Percentiles rank a stretch among this genome's conserved stretches.
Conservation (phyloP, 2,329 filamentous ascomycete species). For the Pyrenophora tritici-repentis region DNA sequence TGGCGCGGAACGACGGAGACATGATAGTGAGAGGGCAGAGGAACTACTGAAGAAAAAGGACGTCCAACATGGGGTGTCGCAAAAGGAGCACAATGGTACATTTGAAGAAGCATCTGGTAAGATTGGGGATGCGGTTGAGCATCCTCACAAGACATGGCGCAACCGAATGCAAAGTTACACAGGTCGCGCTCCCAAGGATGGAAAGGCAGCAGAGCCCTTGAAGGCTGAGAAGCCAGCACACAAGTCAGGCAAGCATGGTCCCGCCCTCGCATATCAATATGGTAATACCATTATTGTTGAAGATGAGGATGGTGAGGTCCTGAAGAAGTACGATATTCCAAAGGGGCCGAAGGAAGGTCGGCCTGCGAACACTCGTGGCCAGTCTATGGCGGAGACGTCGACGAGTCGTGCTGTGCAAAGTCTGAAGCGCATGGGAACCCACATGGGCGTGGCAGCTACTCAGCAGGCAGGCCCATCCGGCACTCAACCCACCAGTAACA, state of each 20-base stretch:
- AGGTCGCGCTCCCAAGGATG: slow-evolving; percentile 49
- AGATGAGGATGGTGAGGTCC: slow-evolving; percentile 82
- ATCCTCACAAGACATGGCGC: slow-evolving; percentile 49
- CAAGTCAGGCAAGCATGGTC: slow-evolving; percentile 59
- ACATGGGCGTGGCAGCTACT: slow-evolving; percentile 52
- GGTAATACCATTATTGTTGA: slow-evolving; percentile 90
- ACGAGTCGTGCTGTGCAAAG: slow-evolving; percentile 51
- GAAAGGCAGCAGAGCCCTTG: slow-evolving; percentile 35
- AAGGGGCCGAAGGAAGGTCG: slow-evolving; percentile 50
- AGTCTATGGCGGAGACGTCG: slow-evolving; percentile 37
- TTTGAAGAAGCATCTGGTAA: slow-evolving; percentile 44
- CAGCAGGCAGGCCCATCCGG: slow-evolving; percentile 33
- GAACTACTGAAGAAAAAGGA: slow-evolving; percentile 60
- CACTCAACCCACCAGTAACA: slow-evolving; percentile 21
- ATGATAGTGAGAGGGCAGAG: slow-evolving; percentile 60
- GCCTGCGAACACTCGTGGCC: slow-evolving; percentile 35
- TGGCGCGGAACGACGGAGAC: slow-evolving; percentile 65
- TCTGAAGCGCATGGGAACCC: slow-evolving; percentile 58
- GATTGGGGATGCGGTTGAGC: slow-evolving; percentile 42
- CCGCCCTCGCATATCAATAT: slow-evolving; percentile 83
- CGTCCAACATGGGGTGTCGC: slow-evolving; percentile 50
- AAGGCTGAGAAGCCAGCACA: slow-evolving; percentile 42
- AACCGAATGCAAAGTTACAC: slow-evolving; percentile 55
- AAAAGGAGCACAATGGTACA: slow-evolving; percentile 56
- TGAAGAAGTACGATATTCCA: slow-evolving; percentile 81